Base-by-base conservation (phyloP, 2,329 filamentous ascomycete genomes). In the Neofusicoccum umdonicola region DNA sequence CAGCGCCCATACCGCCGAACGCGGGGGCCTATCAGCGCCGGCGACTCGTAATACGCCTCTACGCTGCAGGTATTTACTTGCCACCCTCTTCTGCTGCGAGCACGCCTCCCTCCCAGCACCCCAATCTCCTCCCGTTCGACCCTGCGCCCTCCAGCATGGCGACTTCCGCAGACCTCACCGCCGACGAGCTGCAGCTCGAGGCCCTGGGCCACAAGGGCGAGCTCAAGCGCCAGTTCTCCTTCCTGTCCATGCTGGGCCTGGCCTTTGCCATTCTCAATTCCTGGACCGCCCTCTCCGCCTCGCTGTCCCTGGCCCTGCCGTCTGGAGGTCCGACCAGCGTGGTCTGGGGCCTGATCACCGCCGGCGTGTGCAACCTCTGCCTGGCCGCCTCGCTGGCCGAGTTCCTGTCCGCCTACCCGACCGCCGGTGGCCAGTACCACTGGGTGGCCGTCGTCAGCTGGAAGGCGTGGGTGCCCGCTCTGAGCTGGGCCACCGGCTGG, bases 401-500 rank as follows among this genome's bases (percentile, higher is more conserved):
- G 73, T 92, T 90, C 71, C 79, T 90, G 9, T 88, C 87, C 0
- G 87, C 87, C 0, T 90, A 87, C 72, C 84, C 79, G 27, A 86
- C 79, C 8, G 77, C 77, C 17, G 76, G 76, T 2, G 61, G 85
- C 13, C 84, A 89, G 74, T 91, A 92, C 68, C 88, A 91, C 72
- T 91, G 89, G 89, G 89, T 88, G 2, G 88, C 89, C 63, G 81
- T 86, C 58, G 78, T 91, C 67, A 82, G 84, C 37, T 88, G 87
- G 81, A 81, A 83, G 65, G 78, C 76, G 63, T 89, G 83, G 81
- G 84, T 85, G 17, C 85, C 87, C 0, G 79, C 86, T 35, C 82
- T 91, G 11, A 88, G 87, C 52, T 92, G 88, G 80, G 84, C 87
- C 52, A 91, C 88, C 0, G 89, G 89, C 34, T 92, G 89, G 88